Evolutionary conservation across 2,329 filamentous ascomycete genomes (phyloP), one percentile per base, ranked within the genome.

Genomic region (Fusarium annulatum): DNA sequence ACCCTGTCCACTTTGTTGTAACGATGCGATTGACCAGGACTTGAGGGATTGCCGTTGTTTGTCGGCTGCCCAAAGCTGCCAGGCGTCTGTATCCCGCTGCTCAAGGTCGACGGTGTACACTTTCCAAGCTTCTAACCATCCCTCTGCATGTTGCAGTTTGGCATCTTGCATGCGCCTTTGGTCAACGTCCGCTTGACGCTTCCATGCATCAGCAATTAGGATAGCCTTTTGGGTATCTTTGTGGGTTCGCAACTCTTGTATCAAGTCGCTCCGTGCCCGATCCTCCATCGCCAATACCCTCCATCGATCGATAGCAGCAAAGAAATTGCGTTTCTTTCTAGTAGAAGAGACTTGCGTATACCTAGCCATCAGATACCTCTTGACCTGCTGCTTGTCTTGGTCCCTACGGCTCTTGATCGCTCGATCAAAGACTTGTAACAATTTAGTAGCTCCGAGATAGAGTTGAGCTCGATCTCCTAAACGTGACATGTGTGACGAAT

Each of bases 1-100:
- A 15, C 79, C 82, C 56, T 83, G 81, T 3, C 82, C 82, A 52
- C 79, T 78, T 49, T 79, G 79, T 56, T 83, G 82, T 34, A 84
- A 57, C 16, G 81, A 78, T 23, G 80, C 79, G 48, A 81, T 83
- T 3, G 82, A 81, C 82, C 82, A 84, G 14, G 67, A 67, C 60
- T 83, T 84, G 26, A 83, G 59, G 56, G 71, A 79, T 26, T 81
- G 78, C 12, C 78, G 80, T 61, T 82, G 80, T 57, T 79, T 79
- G 56, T 77, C 78, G 18, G 65, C 43, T 49, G 78, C 74, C 80
- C 81, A 82, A n/a, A 78, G 39, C n/a, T 79, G 75, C 77, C 77
- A 79, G 38, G 80, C 78, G 34, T 78, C 67, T 23, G 74, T 65
- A 11, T 79, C 70, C 53, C 64, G 76, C 26, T 79, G 69, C 56